A percentile compares a stretch with the other conserved stretches of the same genome.
phyloP scores from a whole-genome alignment of 768 basidiomycete species.

The Xanthoconium stramineum region DNA sequence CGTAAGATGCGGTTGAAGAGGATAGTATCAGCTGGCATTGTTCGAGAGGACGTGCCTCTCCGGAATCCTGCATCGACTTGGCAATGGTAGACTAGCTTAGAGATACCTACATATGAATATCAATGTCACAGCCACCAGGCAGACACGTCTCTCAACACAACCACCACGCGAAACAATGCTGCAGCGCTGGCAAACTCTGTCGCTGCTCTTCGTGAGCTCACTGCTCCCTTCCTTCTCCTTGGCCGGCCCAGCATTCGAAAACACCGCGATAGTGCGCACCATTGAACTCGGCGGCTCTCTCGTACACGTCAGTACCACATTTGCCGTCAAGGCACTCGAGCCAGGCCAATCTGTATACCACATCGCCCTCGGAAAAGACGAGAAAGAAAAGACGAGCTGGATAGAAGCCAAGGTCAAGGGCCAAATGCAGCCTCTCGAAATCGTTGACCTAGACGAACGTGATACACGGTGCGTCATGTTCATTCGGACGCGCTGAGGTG shows the following conservation, averaged over 20 bases:
- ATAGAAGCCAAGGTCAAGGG: slow-evolving; percentile 82
- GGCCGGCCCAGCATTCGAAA: slow-evolving; percentile 67
- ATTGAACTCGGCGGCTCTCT: slow-evolving; percentile 88
- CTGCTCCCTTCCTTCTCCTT: slow-evolving; percentile 39
- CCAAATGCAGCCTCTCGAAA: slow-evolving; percentile 46
- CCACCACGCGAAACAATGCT: slow-evolving; percentile 40
- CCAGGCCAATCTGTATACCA: slow-evolving; percentile 62
- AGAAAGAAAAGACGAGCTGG: slow-evolving; percentile 69
- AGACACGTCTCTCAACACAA: slow-evolving; percentile 22
- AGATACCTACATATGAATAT: neutral
- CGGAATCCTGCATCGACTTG: slow-evolving; percentile 69
- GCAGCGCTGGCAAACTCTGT: slow-evolving; percentile 41
- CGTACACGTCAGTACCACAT: slow-evolving; percentile 87
- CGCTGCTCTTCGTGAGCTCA: slow-evolving; percentile 44
- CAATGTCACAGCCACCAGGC: slow-evolving; percentile 13
- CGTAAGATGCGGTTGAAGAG: slow-evolving; percentile 65
- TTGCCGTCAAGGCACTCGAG: slow-evolving; percentile 72
- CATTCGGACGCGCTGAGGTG: slow-evolving; percentile 1
- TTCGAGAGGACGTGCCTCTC: slow-evolving; percentile 77
- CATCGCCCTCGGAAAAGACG: slow-evolving; percentile 59
- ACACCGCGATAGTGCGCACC: slow-evolving; percentile 84
- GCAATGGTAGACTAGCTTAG: slow-evolving; percentile 57
- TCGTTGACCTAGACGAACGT: slow-evolving; percentile 49
- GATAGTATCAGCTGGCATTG: slow-evolving; percentile 76
- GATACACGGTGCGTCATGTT: slow-evolving; percentile 47